A percentile compares a stretch with the other conserved stretches of the same genome.
These are phyloP conservation scores for Ceratobasidium sp. DNA, from an alignment of 1,284 basidiomycete species.

Conservation along the genomic window DNA sequence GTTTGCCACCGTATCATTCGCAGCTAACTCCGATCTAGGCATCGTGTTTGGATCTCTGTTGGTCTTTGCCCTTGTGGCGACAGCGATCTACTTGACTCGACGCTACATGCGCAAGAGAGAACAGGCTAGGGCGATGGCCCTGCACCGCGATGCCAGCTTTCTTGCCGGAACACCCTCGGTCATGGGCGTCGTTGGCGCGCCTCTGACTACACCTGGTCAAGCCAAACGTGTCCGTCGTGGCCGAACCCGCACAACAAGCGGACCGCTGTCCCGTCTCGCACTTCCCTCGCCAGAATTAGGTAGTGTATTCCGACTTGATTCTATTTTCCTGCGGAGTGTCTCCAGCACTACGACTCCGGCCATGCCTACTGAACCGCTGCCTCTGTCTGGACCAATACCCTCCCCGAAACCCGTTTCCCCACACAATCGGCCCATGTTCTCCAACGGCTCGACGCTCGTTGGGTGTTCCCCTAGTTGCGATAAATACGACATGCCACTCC, in stretches of 20 bases:
- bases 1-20: background rate
- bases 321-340: background rate
- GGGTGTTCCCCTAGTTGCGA: background rate
- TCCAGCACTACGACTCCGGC: background rate
- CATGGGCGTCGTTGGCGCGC: background rate
- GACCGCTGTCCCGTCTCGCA: conserved; percentile 3
- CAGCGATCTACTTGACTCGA: background rate
- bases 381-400: background rate
- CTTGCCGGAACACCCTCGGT: conserved; percentile 25
- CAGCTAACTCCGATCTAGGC: conserved; percentile 10
- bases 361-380: background rate
- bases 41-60: conserved; percentile 35
- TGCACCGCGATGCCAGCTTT: conserved; percentile 37
- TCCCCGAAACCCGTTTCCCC: background rate
- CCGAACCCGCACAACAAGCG: background rate
- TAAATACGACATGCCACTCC: conserved; percentile 17
- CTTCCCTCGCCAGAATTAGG: conserved; percentile 38
- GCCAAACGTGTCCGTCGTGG: conserved; percentile 5
- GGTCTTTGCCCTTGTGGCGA: conserved; percentile 4
- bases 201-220: background rate
- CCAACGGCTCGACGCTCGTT: conserved; percentile 20
- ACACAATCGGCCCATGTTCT: conserved; percentile 21
- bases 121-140: background rate
- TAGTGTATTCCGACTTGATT: conserved; percentile 34
- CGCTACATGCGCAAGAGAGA: conserved; percentile 13